phyloP scores from a whole-genome alignment of 371 early-diverging fungal genomes.

The Mortierella sp. region DNA sequence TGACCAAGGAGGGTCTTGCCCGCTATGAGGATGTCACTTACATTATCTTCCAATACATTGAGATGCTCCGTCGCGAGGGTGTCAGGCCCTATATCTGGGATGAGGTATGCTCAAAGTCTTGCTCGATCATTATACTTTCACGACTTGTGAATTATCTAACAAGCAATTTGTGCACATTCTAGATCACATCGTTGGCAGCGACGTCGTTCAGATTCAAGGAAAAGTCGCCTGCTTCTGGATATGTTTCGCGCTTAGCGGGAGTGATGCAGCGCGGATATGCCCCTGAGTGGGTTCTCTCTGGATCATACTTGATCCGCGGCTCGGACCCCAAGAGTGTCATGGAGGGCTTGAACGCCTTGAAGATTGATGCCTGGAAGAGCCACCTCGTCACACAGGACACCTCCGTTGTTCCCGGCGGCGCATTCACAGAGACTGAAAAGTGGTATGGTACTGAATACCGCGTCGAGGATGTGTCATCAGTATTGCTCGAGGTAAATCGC shows the following conservation, averaged over 20 bases:
- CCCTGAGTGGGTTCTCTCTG: constrained; percentile 78
- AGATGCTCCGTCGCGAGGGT: constrained; percentile 77
- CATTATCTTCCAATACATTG: constrained; percentile 90
- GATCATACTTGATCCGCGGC: constrained; percentile 73
- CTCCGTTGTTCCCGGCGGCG: constrained; percentile 61
- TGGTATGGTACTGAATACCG: constrained; percentile 92
- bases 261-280: constrained; percentile 78
- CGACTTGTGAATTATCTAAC: neutral
- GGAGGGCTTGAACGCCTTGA: constrained; percentile 70
- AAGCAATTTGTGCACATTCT: neutral
- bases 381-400: constrained; percentile 46
- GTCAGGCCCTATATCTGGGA: constrained; percentile 83
- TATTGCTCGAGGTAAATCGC: constrained; percentile 67
- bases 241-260: constrained; percentile 72
- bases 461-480: constrained; percentile 70
- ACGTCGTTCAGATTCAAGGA: constrained; percentile 88
- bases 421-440: constrained; percentile 70
- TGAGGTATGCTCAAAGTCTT: constrained; percentile 63
- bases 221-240: constrained; percentile 76
- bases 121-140: neutral
- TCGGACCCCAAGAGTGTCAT: constrained; percentile 75
- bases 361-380: constrained; percentile 74
- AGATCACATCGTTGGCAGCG: constrained; percentile 73
- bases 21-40: constrained; percentile 80
- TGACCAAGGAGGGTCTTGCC: constrained; percentile 88